Evolutionary conservation across 805 yeast genomes (phyloP), one percentile per base, ranked within the genome.

Genomic region (Scheffersomyces amazonensis): DNA sequence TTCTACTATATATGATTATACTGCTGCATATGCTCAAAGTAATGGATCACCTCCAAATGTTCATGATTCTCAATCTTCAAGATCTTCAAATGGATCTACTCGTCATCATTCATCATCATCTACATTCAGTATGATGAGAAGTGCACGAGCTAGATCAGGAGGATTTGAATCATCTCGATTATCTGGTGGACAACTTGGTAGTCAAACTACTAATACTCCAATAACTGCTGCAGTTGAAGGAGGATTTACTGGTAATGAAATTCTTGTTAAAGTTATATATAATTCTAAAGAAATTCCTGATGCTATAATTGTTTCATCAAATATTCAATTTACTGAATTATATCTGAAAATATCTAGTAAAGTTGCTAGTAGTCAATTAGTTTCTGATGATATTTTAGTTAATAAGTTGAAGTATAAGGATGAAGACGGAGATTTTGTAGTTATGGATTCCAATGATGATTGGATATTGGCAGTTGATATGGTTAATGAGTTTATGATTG

Each of bases 361-460:
- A 41, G 66, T 73, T 39, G 66, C 78, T 29, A 51, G 71, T 25
- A 72, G 77, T 54, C 64, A 68, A 9, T 80, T 75, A 32, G 67
- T 87, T 40, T 64, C 75, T 32, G 75, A 68, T 31, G 78, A 79
- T 42, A 76, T 87, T 5, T 47, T 57, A 36, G 67, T 66, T 18
- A 62, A 56, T 32, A 75, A 83, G 51, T 71, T 93, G 43, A 82
- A 81, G 59, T 91, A 88, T 57, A 80, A 80, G 56, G 99, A 93
- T 60, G 99, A 93, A 62, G 99, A 93, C 57, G 96, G 95, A 13
- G 99, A 93, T 58, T 83, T 78, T 56, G 95, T 93, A 31, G 80
- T 85, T 34, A 78, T 91, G 62, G 85, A 81, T 48, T 78, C 88
- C 22, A 84, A 83, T 44, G 97, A 91, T 36, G 98, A 91, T 57